Evolutionary conservation across 495 filamentous ascomycete genomes (phyloP), one percentile per base, ranked within the genome.

Genomic region (Neurospora sp.): DNA sequence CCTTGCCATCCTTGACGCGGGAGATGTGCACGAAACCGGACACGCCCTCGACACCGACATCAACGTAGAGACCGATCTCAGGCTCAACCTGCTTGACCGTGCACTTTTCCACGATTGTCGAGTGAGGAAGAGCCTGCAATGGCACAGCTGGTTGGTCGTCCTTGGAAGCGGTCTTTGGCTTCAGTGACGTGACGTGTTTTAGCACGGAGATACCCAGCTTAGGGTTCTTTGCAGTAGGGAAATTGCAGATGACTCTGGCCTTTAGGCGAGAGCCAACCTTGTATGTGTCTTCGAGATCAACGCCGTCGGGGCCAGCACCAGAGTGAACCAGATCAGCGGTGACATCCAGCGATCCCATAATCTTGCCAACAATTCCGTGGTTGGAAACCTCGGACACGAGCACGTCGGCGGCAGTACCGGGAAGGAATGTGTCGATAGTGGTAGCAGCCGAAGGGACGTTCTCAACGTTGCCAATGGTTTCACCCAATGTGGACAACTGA

Each of bases 11-110:
- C 41, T 93, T 89, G 71, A 99, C 86, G 72, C 90, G 88, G 0
- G 96, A 98, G 68, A 98, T 96, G 80, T 99, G 96, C 12, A 96
- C 93, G 80, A 96, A 98, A 42, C 94, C 95, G 48, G 89, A 83
- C 59, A 95, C 85, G 39, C 88, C 90, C 48, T 89, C 84, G 11
- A 92, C 85, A 14, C 93, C 93, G 46, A 97, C 82, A 78, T 96
- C 89, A 7, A 95, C 86, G 76, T 95, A 96, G 1, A 98, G 82
- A 44, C 96, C 96, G 71, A 91, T 82, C 14, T 89, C 88, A 27
- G 91, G 85, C 70, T 95, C 91, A 18, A 97, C 92, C 74, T 90
- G 90, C 65, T 88, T 83, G 18, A 99, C 89, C 38, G 87, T 94
- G 42, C 90, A 91, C 74, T 92, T 86, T 40, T 93, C 89, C 20